Conservation (phyloP, 1,139 yeast species). For the Hemisphaericaspora xylofermentans region DNA sequence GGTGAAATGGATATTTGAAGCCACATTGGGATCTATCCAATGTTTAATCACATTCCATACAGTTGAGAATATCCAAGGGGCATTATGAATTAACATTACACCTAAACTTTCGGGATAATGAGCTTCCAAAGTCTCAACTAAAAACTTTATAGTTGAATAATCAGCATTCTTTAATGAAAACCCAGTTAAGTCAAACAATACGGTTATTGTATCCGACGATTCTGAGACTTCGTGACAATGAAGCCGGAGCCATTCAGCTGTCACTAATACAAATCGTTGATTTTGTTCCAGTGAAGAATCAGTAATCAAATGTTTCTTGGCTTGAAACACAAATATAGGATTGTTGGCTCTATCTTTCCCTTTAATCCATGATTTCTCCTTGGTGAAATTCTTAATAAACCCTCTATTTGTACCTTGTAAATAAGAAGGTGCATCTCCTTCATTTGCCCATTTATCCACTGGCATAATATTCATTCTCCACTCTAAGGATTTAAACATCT, state of each 20-base stretch:
- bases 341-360: slow-evolving; percentile 40
- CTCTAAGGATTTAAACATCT: slow-evolving; percentile 37
- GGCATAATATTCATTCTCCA: slow-evolving; percentile 37
- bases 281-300: slow-evolving; percentile 41
- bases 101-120: slow-evolving; percentile 51
- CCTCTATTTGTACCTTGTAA: slow-evolving; percentile 34
- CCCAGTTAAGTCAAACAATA: slow-evolving; percentile 48
- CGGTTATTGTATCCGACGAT: slow-evolving; percentile 37
- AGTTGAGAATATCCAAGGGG: slow-evolving; percentile 51
- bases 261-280: slow-evolving; percentile 38
- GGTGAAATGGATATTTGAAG: slow-evolving; percentile 45
- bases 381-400: slow-evolving; percentile 37
- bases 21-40: slow-evolving; percentile 50
- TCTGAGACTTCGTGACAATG: slow-evolving; percentile 36
- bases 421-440: slow-evolving; percentile 41
- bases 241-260: slow-evolving; percentile 43
- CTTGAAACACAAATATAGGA: slow-evolving; percentile 41
- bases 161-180: slow-evolving; percentile 49
- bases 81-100: slow-evolving; percentile 39
- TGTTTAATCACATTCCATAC: slow-evolving; percentile 47
- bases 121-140: slow-evolving; percentile 47
- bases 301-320: slow-evolving; percentile 38
- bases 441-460: slow-evolving; percentile 33
- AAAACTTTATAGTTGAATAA: slow-evolving; percentile 42
- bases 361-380: slow-evolving; percentile 39